Conservation (phyloP, 202 grass and related monocot genomes). For the Setaria viridis region DNA sequence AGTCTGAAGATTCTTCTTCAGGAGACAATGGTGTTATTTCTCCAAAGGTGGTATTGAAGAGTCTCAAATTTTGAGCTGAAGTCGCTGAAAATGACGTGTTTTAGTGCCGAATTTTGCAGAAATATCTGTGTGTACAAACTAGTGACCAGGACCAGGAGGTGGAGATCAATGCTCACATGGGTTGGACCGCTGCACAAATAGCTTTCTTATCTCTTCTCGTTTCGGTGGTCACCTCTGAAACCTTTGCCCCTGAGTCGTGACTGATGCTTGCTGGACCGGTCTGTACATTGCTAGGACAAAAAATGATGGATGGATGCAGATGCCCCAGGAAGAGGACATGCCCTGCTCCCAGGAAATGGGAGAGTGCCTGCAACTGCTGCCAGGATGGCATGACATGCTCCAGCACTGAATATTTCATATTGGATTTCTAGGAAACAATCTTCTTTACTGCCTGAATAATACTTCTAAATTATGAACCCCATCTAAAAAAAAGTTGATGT, state of each 20-base stretch:
- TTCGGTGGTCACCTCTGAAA: constrained; percentile 39
- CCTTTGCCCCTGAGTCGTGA: background rate
- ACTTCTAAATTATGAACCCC: background rate
- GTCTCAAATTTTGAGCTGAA: background rate
- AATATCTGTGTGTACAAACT: constrained; percentile 8
- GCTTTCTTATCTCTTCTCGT: constrained; percentile 38
- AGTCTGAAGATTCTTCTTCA: constrained; percentile 14
- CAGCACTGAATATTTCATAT: constrained; percentile 8
- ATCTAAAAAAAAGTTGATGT: background rate
- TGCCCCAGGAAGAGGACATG: background rate
- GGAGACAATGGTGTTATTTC: background rate
- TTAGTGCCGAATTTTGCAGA: background rate
- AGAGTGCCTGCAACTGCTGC: constrained; percentile 2
- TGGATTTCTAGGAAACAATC: background rate
- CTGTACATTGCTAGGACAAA: constrained; percentile 18
- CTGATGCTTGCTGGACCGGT: constrained; percentile 1
- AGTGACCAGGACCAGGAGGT: background rate
- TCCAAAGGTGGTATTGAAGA: background rate
- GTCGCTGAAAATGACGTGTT: background rate
- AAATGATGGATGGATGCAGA: constrained; percentile 2
- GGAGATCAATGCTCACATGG: constrained; percentile 38
- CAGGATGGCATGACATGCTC: background rate
- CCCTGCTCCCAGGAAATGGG: constrained; percentile 43
- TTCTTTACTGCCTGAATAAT: background rate
- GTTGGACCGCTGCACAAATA: constrained; percentile 40